Evolutionary conservation across 2,329 filamentous ascomycete genomes (phyloP).

Genomic region (Ceratocystis diversiconidia): DNA sequence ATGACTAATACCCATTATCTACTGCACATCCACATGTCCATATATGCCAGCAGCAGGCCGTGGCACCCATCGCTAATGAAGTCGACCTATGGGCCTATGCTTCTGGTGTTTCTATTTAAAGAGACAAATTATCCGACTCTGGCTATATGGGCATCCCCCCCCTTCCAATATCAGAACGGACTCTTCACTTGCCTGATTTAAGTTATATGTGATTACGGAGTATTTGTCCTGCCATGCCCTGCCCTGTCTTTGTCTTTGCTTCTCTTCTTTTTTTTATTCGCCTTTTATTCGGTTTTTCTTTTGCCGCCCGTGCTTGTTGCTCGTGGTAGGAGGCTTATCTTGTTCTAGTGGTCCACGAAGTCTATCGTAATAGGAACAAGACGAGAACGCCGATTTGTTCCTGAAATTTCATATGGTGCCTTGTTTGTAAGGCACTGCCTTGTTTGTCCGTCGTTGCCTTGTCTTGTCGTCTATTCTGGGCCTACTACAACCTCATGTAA

Average conservation of each 20-base stretch:
- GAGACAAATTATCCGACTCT: not conserved
- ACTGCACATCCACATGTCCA: no score
- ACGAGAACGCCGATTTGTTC: not conserved
- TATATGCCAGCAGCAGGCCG: not conserved
- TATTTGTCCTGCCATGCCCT: not conserved
- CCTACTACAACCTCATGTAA: not conserved
- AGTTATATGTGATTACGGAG: not conserved
- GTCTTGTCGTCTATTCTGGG: no score
- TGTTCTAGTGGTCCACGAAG: not conserved
- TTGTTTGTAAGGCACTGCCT: no score
- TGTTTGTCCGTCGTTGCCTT: not conserved
- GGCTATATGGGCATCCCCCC: no score
- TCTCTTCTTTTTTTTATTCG: not conserved
- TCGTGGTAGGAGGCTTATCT: not conserved
- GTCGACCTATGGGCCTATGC: not conserved
- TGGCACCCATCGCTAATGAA: no score
- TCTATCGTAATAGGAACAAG: not conserved
- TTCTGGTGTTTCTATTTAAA: conserved; percentile 1
- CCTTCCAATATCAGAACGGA: not conserved
- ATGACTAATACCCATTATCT: no score
- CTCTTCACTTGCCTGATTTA: no score
- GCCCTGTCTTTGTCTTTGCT: not conserved
- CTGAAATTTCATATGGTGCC: conserved; percentile 1
- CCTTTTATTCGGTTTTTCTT: not conserved
- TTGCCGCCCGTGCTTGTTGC: not conserved